These are phyloP conservation scores for Penicillium janthinellum DNA, from an alignment of 2,329 filamentous ascomycete species.

Conservation along the genomic window DNA sequence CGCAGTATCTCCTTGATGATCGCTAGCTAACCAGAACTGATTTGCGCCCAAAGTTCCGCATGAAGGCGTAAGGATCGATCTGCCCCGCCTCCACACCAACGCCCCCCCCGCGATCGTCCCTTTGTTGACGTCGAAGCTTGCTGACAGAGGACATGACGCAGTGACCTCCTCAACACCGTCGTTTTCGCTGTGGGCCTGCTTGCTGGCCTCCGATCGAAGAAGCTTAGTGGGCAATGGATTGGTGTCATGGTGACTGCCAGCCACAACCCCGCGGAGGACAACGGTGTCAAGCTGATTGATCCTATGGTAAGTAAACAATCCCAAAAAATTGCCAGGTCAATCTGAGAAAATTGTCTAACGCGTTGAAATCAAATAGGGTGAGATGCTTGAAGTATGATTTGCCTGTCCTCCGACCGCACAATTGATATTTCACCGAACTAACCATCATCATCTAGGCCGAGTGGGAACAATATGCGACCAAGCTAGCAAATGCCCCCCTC, in stretches of 20 bases:
- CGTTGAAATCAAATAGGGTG: conserved; percentile 58
- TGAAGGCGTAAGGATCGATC: conserved; percentile 61
- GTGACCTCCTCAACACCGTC: conserved; percentile 84
- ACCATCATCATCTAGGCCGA: conserved; percentile 56
- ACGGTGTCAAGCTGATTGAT: conserved; percentile 94
- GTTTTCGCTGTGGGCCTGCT: conserved; percentile 90
- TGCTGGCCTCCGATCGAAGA: conserved; percentile 83
- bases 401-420: neutral
- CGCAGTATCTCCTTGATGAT: conserved; percentile 2
- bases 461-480: conserved; percentile 88
- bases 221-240: conserved; percentile 85
- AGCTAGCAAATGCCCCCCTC: conserved; percentile 79
- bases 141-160: conserved; percentile 41
- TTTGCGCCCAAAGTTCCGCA: conserved; percentile 59
- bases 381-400: conserved; percentile 81
- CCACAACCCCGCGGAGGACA: conserved; percentile 87
- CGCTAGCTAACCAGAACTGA: conserved; percentile 19
- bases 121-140: conserved; percentile 31
- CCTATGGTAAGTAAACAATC: conserved; percentile 64
- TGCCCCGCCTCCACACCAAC: conserved; percentile 31
- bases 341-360: conserved; percentile 11
- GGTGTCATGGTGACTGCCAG: conserved; percentile 96
- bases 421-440: conserved; percentile 18
- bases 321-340: neutral
- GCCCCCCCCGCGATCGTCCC: conserved; percentile 32